Percentiles rank a stretch among this genome's conserved stretches.
Conservation (phyloP, 2,329 filamentous ascomycete genomes). For the Aulographum hederae region DNA sequence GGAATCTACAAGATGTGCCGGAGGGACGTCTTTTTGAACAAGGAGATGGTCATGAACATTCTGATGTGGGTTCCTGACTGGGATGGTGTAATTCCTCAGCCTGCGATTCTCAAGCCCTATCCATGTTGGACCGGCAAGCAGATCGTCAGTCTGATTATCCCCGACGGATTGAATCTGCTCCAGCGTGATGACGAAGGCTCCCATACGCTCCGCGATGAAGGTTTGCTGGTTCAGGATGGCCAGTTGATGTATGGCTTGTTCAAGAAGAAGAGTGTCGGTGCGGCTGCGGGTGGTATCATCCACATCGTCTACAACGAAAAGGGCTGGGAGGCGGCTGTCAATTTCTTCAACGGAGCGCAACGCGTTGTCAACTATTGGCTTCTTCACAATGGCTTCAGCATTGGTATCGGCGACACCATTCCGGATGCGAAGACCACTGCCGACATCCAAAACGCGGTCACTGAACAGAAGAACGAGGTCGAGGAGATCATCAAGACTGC, state of each 20-base stretch:
- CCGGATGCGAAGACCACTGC: slow-evolving; percentile 66
- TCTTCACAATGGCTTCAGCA: slow-evolving; percentile 88
- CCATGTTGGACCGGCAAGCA: slow-evolving; percentile 98
- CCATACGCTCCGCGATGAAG: slow-evolving; percentile 54
- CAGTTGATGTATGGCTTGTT: slow-evolving; percentile 81
- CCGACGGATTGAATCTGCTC: slow-evolving; percentile 63
- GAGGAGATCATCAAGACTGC: slow-evolving; percentile 57
- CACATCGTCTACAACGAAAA: slow-evolving; percentile 95
- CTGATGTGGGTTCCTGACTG: slow-evolving; percentile 96
- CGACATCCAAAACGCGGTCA: slow-evolving; percentile 67
- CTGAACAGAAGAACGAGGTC: slow-evolving; percentile 66
- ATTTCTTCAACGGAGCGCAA: slow-evolving; percentile 91
- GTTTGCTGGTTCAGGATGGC: slow-evolving; percentile 67
- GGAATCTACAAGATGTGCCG: slow-evolving; percentile 95
- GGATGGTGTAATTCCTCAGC: slow-evolving; percentile 85
- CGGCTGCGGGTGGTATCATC: slow-evolving; percentile 74
- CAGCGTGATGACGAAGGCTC: slow-evolving; percentile 44
- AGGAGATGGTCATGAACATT: slow-evolving; percentile 88
- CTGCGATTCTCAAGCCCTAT: slow-evolving; percentile 82
- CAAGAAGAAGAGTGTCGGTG: slow-evolving; percentile 88
- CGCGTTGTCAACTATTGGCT: slow-evolving; percentile 96
- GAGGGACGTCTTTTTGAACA: slow-evolving; percentile 76
- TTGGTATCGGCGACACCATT: slow-evolving; percentile 95
- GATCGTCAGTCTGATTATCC: slow-evolving; percentile 84
- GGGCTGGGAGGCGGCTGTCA: slow-evolving; percentile 68